Conservation (phyloP, 352 stramenopile genomes). For the Pythium folliculosum region DNA sequence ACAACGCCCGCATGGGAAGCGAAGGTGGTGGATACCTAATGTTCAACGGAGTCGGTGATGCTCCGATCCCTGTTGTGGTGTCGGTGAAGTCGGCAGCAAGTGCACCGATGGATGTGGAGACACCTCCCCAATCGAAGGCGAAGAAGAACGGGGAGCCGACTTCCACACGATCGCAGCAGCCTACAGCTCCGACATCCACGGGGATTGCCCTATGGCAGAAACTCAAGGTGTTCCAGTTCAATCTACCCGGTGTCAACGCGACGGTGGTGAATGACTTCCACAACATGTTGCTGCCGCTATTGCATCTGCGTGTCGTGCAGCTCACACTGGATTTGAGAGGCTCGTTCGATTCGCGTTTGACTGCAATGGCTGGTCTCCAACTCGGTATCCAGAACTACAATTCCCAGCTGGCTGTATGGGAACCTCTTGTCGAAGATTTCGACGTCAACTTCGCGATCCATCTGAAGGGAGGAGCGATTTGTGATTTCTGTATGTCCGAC, state of each 20-base stretch:
- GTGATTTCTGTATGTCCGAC: conserved; percentile 80
- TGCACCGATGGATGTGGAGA: conserved; percentile 5
- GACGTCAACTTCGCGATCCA: conserved; percentile 78
- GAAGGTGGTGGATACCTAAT: conserved; percentile 82
- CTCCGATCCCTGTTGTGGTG: conserved; percentile 74
- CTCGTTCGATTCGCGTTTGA: conserved; percentile 62
- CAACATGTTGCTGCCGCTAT: conserved; percentile 82
- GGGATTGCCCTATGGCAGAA: conserved; percentile 42
- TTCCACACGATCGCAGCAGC: conserved; percentile 2
- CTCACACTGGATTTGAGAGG: conserved; percentile 71
- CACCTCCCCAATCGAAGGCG: background rate
- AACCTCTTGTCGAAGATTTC: conserved; percentile 84
- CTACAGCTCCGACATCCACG: conserved; percentile 10
- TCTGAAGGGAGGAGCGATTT: conserved; percentile 65
- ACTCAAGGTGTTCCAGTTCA: conserved; percentile 79
- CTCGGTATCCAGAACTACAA: conserved; percentile 85
- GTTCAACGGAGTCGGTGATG: conserved; percentile 86
- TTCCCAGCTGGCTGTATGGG: conserved; percentile 84
- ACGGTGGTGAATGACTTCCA: conserved; percentile 88
- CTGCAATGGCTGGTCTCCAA: conserved; percentile 58
- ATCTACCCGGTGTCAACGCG: conserved; percentile 71
- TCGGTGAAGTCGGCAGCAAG: conserved; percentile 50
- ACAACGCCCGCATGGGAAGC: conserved; percentile 22
- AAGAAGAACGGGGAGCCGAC: conserved; percentile 9
- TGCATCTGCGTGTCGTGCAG: conserved; percentile 74